Evolutionary conservation across 805 yeast species (phyloP).

Genomic region (Cyberlindnera samutprakarnensis): DNA sequence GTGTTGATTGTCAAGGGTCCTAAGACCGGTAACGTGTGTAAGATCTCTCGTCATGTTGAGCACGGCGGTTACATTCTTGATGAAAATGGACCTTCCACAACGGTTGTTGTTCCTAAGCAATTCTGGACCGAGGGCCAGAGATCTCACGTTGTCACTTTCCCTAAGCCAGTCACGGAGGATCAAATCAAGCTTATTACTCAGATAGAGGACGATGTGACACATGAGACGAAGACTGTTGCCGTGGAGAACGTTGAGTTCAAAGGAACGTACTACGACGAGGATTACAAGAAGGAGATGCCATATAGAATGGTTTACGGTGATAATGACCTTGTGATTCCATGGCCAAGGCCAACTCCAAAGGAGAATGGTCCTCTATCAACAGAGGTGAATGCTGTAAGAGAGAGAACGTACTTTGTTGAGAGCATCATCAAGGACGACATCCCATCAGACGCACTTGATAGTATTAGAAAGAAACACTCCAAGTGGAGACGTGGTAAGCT

Average conservation of each 20-base stretch:
- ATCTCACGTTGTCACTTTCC: conserved; percentile 65
- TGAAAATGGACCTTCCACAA: conserved; percentile 59
- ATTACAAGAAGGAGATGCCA: conserved; percentile 68
- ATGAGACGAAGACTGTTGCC: conserved; percentile 61
- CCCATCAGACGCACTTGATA: conserved; percentile 56
- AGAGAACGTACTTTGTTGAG: conserved; percentile 68
- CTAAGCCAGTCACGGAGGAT: conserved; percentile 49
- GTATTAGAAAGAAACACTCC: conserved; percentile 73
- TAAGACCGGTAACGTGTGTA: conserved; percentile 67
- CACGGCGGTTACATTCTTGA: conserved; percentile 58
- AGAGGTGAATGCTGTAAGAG: conserved; percentile 45
- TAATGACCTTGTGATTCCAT: conserved; percentile 68
- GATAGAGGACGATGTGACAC: conserved; percentile 54
- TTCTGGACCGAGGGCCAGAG: conserved; percentile 68
- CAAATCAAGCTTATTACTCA: conserved; percentile 75
- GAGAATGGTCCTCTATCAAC: conserved; percentile 59
- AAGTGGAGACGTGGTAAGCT: conserved; percentile 58
- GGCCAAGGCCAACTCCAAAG: conserved; percentile 67
- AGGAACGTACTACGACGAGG: conserved; percentile 67
- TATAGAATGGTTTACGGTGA: conserved; percentile 69
- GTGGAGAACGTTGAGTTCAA: conserved; percentile 65
- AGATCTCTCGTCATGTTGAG: conserved; percentile 50
- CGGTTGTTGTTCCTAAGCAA: conserved; percentile 60
- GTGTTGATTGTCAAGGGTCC: conserved; percentile 68
- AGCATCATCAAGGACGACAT: conserved; percentile 59